Conservation (phyloP, 345 rosid species). For the Linum usitatissimum region DNA sequence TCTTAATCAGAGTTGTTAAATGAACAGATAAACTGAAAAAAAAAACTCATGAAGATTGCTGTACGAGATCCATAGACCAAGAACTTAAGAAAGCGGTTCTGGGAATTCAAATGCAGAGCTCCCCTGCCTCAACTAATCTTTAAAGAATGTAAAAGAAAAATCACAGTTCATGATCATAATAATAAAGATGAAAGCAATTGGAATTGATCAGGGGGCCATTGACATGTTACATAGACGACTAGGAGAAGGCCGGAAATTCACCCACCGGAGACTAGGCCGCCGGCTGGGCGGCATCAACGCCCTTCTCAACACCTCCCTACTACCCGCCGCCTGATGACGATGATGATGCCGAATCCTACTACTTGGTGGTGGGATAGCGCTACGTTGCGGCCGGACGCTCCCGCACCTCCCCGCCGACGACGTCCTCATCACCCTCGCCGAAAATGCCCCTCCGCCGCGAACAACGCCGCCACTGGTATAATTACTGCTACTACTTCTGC, state of each 20-base stretch:
- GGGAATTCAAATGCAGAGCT: no score
- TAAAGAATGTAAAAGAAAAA: no score
- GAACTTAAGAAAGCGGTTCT: no score
- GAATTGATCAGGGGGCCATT: slow-evolving; percentile 3
- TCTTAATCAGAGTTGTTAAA: no score
- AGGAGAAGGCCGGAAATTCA: slow-evolving; percentile 35
- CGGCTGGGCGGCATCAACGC: slow-evolving; percentile 26
- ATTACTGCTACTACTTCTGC: not conserved
- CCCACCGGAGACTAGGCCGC: slow-evolving; percentile 24
- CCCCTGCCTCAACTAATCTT: no score
- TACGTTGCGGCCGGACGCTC: not conserved
- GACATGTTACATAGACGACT: slow-evolving; percentile 37
- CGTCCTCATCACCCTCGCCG: not conserved
- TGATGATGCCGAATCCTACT: not conserved
- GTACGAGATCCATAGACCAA: no score
- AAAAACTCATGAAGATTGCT: no score
- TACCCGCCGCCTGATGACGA: slow-evolving; percentile 8
- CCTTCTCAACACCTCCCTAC: slow-evolving; percentile 26
- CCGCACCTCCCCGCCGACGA: not conserved
- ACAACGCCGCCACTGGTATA: not conserved
- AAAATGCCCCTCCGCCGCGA: not conserved
- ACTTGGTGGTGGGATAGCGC: slow-evolving; percentile 9
- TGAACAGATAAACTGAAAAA: no score
- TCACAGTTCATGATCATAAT: not conserved
- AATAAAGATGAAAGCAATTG: no score